These are phyloP conservation scores for Sporobolomyces phaffii DNA, from an alignment of 768 basidiomycete species.

Conservation along the genomic window DNA sequence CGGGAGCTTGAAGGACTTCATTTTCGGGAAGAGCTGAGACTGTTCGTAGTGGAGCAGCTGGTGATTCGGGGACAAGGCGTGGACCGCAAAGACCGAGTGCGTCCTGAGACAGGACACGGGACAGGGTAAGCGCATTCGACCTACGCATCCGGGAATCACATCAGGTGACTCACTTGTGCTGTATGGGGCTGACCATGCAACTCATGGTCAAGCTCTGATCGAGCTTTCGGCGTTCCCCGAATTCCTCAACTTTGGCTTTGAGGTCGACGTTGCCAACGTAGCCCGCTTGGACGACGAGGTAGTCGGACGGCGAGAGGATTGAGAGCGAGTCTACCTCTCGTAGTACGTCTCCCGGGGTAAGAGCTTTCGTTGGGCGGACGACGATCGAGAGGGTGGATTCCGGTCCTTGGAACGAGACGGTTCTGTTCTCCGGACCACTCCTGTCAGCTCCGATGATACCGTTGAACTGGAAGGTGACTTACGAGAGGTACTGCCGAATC, in stretches of 20 bases:
- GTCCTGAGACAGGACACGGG: constrained; percentile 16
- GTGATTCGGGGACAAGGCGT: constrained; percentile 69
- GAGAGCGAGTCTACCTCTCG: constrained; percentile 89
- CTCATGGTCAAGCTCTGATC: constrained; percentile 94
- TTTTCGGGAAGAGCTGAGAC: constrained; percentile 63
- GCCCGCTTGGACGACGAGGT: constrained; percentile 84
- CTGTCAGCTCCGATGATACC: too few relatives aligned
- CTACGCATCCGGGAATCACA: too few relatives aligned
- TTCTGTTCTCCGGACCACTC: too few relatives aligned
- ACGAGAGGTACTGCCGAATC: constrained; percentile 80
- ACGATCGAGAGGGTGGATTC: constrained; percentile 75
- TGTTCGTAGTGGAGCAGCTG: constrained; percentile 83
- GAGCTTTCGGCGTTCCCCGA: constrained; percentile 65
- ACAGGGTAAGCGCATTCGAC: too few relatives aligned
- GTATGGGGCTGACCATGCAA: constrained; percentile 30
- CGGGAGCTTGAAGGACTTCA: constrained; percentile 61
- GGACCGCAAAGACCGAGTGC: constrained; percentile 51
- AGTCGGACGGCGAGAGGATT: constrained; percentile 73
- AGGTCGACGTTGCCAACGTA: constrained; percentile 88
- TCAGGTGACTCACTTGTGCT: constrained; percentile 23
- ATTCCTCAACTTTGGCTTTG: constrained; percentile 48
- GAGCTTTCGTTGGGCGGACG: constrained; percentile 75
- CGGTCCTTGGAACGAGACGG: constrained; percentile 45
- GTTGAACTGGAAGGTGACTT: too few relatives aligned
- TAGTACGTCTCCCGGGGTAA: constrained; percentile 84